phyloP scores from a whole-genome alignment of 2,329 filamentous ascomycete genomes.

The Apiospora rasikravindrae region DNA sequence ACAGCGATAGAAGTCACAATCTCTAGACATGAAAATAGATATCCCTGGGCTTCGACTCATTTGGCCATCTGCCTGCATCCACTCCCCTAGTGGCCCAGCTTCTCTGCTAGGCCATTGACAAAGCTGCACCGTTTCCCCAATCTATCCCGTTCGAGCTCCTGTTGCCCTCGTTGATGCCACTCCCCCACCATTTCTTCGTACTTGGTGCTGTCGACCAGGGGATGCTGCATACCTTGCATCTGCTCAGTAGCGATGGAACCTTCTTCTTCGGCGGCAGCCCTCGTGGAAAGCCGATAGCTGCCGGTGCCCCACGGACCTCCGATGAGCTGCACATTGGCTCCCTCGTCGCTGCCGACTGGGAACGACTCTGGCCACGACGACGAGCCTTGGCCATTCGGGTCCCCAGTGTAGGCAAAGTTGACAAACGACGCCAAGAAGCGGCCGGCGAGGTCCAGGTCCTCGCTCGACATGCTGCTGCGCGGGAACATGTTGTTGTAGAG shows the following conservation, averaged over 20 bases:
- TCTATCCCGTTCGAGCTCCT: slow-evolving; percentile 27
- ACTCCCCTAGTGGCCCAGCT: slow-evolving; percentile 22
- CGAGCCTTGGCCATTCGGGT: not conserved
- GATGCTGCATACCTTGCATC: slow-evolving; percentile 22
- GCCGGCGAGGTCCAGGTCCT: not conserved
- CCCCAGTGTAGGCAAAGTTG: slow-evolving; percentile 15
- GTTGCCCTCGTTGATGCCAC: slow-evolving; percentile 21
- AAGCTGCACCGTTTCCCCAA: slow-evolving; percentile 31
- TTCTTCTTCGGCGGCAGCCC: not conserved
- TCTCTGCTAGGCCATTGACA: slow-evolving; percentile 30
- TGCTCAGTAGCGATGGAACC: not conserved
- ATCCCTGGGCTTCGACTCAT: not conserved
- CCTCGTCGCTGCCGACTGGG: not conserved
- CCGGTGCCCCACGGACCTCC: slow-evolving; percentile 5
- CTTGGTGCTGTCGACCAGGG: slow-evolving; percentile 23
- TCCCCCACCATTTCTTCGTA: slow-evolving; percentile 27
- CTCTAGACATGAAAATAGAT: no score
- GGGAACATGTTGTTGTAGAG: slow-evolving; percentile 21
- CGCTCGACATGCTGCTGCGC: not conserved
- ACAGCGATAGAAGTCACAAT: not conserved
- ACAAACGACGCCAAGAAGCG: not conserved
- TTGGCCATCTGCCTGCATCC: not conserved
- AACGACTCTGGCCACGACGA: slow-evolving; percentile 11
- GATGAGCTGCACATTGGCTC: not conserved
- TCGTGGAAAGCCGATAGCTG: not conserved